Conservation (phyloP, 73 alveolate genomes). For the Tetrahymena malaccensis region DNA sequence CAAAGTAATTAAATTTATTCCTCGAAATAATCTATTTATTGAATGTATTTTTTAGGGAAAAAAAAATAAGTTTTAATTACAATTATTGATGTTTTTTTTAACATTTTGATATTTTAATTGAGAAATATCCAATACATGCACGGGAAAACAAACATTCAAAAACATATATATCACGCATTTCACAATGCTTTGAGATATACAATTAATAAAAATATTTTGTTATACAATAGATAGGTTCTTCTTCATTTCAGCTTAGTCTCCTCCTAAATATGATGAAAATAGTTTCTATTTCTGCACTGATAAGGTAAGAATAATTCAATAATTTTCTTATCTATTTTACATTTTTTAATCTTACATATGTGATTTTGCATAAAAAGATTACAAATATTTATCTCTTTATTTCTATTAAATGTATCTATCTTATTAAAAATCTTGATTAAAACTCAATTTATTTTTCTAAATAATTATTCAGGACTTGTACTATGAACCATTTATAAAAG, state of each 20-base stretch:
- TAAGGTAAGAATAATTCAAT: not conserved
- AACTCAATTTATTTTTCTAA: not conserved
- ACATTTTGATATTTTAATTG: not conserved
- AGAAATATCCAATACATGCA: too few species aligned
- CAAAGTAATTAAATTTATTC: not conserved
- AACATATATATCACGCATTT: too few species aligned
- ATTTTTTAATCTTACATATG: not conserved
- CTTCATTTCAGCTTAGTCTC: not conserved
- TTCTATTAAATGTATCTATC: too few species aligned
- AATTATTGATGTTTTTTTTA: not conserved
- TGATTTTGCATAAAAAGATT: not conserved
- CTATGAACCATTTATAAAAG: not conserved
- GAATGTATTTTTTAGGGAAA: not conserved
- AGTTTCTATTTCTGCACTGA: not conserved
- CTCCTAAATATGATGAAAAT: not conserved
- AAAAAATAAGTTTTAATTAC: not conserved
- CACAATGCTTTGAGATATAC: too few species aligned
- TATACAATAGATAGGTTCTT: not conserved
- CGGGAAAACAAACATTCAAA: not conserved
- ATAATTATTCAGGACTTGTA: not conserved
- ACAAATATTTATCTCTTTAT: too few species aligned
- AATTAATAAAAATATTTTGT: not conserved
- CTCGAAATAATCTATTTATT: not conserved
- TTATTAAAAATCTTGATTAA: not conserved
- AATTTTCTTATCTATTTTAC: not conserved